phyloP scores from a whole-genome alignment of 2,329 filamentous ascomycete genomes.

The Aaosphaeria arxii region DNA sequence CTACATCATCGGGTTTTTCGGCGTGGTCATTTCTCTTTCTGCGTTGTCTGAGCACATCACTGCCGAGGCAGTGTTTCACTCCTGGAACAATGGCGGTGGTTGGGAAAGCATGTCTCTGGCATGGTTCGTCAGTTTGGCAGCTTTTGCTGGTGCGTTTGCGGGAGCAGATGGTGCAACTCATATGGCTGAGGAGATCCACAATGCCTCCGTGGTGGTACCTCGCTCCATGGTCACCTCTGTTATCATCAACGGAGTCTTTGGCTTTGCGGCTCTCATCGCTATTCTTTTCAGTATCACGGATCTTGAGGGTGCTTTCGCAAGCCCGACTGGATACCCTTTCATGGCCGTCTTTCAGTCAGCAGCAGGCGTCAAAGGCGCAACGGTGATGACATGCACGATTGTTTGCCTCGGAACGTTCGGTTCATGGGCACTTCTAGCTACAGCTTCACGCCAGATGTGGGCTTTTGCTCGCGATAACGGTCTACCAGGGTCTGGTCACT shows the following conservation, averaged over 20 bases:
- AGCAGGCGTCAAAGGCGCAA: constrained; percentile 8
- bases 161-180: constrained; percentile 35
- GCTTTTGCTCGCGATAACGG: constrained; percentile 35
- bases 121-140: not conserved
- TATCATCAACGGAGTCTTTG: constrained; percentile 37
- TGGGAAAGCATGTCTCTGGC: constrained; percentile 38
- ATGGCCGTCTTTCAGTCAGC: constrained; percentile 44
- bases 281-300: constrained; percentile 34
- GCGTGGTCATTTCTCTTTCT: constrained; percentile 46
- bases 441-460: constrained; percentile 26
- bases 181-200: constrained; percentile 27
- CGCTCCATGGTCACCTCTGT: constrained; percentile 36
- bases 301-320: constrained; percentile 23
- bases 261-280: constrained; percentile 35
- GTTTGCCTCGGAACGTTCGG: not conserved
- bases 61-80: constrained; percentile 42
- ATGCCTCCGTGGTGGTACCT: constrained; percentile 28
- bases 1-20: constrained; percentile 51
- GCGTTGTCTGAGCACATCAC: constrained; percentile 39
- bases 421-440: constrained; percentile 11
- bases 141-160: not conserved
- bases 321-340: constrained; percentile 36
- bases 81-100: constrained; percentile 45
- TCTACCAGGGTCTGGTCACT: constrained; percentile 12
- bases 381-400: constrained; percentile 33